Percentiles rank a stretch among this genome's conserved stretches.
These are phyloP conservation scores for Sporothrix luriei DNA, from an alignment of 2,329 filamentous ascomycete genomes.

Conservation along the genomic window DNA sequence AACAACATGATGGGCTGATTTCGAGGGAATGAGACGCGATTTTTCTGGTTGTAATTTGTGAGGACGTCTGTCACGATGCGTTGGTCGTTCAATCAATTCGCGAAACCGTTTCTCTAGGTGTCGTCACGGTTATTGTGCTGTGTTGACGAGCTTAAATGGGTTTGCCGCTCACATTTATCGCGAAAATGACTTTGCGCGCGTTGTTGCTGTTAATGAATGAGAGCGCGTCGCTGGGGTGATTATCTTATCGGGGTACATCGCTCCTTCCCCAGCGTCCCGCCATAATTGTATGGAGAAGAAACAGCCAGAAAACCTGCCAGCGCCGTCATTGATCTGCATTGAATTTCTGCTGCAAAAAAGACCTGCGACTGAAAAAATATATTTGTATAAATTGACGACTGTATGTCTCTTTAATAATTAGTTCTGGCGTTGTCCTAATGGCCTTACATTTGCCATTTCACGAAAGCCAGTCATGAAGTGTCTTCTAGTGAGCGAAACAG, in stretches of 20 bases:
- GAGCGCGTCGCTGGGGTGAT: constrained; percentile 34
- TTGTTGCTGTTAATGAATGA: constrained; percentile 17
- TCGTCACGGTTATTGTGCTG: neutral
- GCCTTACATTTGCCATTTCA: no score
- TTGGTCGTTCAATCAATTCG: no score
- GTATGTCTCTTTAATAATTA: neutral
- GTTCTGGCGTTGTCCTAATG: no score
- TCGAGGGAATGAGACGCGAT: neutral
- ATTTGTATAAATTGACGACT: neutral
- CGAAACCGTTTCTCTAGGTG: neutral
- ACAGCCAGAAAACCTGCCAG: neutral
- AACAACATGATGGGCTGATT: constrained; percentile 72
- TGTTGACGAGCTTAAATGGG: neutral
- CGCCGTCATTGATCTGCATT: constrained; percentile 11
- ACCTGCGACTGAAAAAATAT: neutral
- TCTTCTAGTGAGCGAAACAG: no score
- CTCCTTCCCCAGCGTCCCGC: constrained; percentile 15
- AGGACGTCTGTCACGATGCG: neutral
- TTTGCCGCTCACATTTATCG: neutral
- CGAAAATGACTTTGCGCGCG: constrained; percentile 12
- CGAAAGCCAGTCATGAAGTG: no score
- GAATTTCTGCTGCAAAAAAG: neutral
- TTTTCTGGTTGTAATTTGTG: neutral
- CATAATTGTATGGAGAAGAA: neutral
- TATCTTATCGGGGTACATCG: constrained; percentile 35